Evolutionary conservation across 2,329 filamentous ascomycete species (phyloP).

Genomic region (Thielaviopsis euricoi): DNA sequence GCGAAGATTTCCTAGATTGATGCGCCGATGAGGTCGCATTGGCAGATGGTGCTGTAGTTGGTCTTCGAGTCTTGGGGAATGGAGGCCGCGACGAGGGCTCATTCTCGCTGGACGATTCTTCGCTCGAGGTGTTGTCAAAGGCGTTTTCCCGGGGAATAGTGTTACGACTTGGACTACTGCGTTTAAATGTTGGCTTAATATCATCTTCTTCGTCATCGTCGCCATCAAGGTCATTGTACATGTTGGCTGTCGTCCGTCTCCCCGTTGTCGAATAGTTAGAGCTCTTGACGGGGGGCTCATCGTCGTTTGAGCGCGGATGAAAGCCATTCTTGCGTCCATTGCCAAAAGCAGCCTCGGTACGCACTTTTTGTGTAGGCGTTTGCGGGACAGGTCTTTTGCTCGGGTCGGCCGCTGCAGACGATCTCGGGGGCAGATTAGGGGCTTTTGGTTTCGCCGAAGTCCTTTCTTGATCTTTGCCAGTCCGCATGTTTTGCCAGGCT

Average conservation of each 20-base stretch:
- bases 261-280: conserved; percentile 32
- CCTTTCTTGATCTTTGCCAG: neutral
- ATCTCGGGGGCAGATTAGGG: conserved; percentile 18
- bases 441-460: conserved; percentile 14
- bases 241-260: conserved; percentile 3
- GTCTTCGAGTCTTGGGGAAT: conserved; percentile 3
- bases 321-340: conserved; percentile 26
- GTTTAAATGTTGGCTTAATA: conserved; percentile 2
- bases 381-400: conserved; percentile 27
- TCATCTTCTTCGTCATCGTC: conserved; percentile 1
- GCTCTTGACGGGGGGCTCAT: conserved; percentile 34
- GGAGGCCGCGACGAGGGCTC: neutral
- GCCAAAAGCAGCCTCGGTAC: conserved; percentile 39
- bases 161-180: neutral
- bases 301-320: conserved; percentile 33
- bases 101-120: conserved; percentile 6
- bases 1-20: neutral
- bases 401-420: conserved; percentile 17
- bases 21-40: neutral
- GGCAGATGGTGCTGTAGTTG: neutral
- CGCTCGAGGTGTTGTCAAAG: conserved; percentile 8
- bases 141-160: conserved; percentile 5
- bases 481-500: conserved; percentile 28
- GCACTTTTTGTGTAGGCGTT: conserved; percentile 35
- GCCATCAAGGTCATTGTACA: neutral